Base-by-base conservation (phyloP, 805 yeast species). In the Ogataea pini region DNA sequence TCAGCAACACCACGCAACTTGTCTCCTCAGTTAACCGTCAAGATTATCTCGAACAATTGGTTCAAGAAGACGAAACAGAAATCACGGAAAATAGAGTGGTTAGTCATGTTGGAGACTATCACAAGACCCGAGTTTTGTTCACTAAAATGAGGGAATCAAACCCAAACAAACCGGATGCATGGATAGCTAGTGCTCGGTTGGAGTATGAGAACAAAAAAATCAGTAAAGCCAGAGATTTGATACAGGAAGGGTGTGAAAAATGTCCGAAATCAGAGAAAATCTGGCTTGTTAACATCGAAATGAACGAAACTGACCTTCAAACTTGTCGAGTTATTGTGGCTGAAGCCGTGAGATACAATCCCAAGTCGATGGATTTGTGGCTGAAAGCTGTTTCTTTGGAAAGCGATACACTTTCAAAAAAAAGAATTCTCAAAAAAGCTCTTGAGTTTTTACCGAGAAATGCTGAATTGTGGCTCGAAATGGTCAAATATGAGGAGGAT, bases 151-250 rank as follows among this genome's bases (percentile, higher is more conserved):
- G 95, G 29, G 79, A 78, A 54, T 70, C 89, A 0, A 85, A 88
- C 57, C 96, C 97, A 0, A 66, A 69, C 36, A 84, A 82, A 49
- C 78, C 96, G 0, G 78, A 79, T 41, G 87, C 86, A 4, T 92
- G 96, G 96, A 86, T 92, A 18, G 89, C 95, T 0, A 79, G 89
- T 41, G 95, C 96, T 0, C 68, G 89, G 40, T 62, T 89, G 8
- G 98, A 92, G 60, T 85, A 80, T 54, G 77, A 75, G 38, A 85
- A 83, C 1, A 74, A 75, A 37, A 82, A 80, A 44, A 71, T 72
- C 46, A 68, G 68, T 4, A 65, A 65, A 12, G 97, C 98, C 0
- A 76, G 77, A 45, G 67, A 67, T 18, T 51, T 86, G 13, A 83
- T 90, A 6, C 72, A 72, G n/a, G 81, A 87, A 60, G 99, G 96